These are phyloP conservation scores for Uronychia setigera DNA, from an alignment of 73 alveolate species.

Conservation along the genomic window DNA sequence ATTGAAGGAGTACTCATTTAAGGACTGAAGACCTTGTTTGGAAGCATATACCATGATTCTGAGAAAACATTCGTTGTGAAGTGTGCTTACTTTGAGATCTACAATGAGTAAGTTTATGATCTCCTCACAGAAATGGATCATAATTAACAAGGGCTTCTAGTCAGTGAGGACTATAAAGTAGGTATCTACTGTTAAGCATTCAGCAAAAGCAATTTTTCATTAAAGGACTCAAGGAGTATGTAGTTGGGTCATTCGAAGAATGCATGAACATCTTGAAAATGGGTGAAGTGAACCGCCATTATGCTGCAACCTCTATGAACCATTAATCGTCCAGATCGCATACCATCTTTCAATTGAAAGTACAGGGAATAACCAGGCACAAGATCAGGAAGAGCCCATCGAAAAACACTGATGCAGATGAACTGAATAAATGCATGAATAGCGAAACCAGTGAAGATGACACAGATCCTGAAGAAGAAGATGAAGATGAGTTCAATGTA, in stretches of 20 bases:
- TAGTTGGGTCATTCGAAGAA: slow-evolving; percentile 76
- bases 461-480: not conserved
- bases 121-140: slow-evolving; percentile 66
- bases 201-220: slow-evolving; percentile 74
- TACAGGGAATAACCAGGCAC: slow-evolving; percentile 11
- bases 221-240: slow-evolving; percentile 78
- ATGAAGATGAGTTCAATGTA: slow-evolving; percentile 11
- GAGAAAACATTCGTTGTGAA: slow-evolving; percentile 53
- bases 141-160: slow-evolving; percentile 49
- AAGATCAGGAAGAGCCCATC: not conserved
- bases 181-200: not conserved
- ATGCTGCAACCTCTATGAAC: slow-evolving; percentile 85
- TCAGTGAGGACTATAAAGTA: slow-evolving; percentile 61
- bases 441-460: not conserved
- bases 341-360: slow-evolving; percentile 75
- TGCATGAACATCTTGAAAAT: slow-evolving; percentile 68
- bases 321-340: slow-evolving; percentile 85
- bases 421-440: not conserved
- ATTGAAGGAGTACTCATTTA: not conserved
- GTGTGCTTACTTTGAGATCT: slow-evolving; percentile 94
- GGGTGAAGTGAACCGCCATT: slow-evolving; percentile 84
- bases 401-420: slow-evolving; percentile 16
- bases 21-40: slow-evolving; percentile 27
- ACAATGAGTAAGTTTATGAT: slow-evolving; percentile 95
- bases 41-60: slow-evolving; percentile 38